A percentile compares a stretch with the other conserved stretches of the same genome.
Evolutionary conservation across 1,139 yeast species (phyloP).

Genomic region (Protomyces inouyei): DNA sequence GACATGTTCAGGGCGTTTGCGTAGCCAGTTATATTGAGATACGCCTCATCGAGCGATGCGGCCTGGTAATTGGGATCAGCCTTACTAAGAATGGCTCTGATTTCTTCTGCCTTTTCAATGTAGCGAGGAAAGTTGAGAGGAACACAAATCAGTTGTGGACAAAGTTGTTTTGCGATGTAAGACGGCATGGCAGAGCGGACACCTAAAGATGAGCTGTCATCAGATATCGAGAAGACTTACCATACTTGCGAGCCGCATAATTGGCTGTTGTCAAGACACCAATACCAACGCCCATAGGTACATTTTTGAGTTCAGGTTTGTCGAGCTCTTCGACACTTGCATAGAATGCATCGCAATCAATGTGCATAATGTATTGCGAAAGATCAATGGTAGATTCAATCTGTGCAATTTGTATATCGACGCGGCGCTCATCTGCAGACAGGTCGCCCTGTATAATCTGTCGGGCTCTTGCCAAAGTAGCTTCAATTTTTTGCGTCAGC

Average conservation of each 20-base stretch:
- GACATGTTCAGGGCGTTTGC: neutral
- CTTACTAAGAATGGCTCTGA: conserved; percentile 43
- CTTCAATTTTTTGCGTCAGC: conserved; percentile 31
- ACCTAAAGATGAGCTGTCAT: neutral
- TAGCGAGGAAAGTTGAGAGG: conserved; percentile 64
- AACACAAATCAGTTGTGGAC: conserved; percentile 55
- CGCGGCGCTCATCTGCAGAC: conserved; percentile 29
- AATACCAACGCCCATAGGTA: conserved; percentile 72
- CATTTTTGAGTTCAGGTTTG: conserved; percentile 49
- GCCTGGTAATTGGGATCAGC: conserved; percentile 49
- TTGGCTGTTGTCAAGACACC: conserved; percentile 78
- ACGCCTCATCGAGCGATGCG: conserved; percentile 73
- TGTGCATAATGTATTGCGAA: conserved; percentile 51
- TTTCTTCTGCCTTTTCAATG: conserved; percentile 51
- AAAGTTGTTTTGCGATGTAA: conserved; percentile 50
- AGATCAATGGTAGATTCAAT: conserved; percentile 32
- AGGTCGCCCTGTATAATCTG: conserved; percentile 29
- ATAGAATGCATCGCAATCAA: conserved; percentile 81
- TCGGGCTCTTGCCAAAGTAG: conserved; percentile 25
- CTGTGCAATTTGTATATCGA: conserved; percentile 25
- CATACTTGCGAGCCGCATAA: conserved; percentile 61
- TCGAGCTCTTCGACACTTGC: conserved; percentile 66
- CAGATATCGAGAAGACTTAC: conserved; percentile 37
- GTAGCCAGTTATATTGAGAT: conserved; percentile 50
- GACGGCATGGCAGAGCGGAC: conserved; percentile 72